Evolutionary conservation across 768 basidiomycete species (phyloP).

Genomic region (Cantharellus cinnabarinus): DNA sequence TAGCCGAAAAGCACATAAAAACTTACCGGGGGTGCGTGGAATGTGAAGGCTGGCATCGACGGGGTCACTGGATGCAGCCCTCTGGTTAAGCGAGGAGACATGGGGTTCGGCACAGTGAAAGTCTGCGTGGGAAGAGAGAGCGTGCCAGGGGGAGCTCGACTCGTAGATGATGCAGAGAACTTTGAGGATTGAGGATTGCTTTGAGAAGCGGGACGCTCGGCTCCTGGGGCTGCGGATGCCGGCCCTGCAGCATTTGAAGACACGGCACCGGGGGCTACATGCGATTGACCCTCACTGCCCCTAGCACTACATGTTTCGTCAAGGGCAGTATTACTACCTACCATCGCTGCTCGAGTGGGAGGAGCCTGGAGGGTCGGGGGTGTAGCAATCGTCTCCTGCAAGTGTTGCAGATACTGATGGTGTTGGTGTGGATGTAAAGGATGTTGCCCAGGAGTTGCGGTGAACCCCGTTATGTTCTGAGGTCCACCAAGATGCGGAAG

Average conservation of each 20-base stretch:
- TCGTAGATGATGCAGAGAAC: neutral
- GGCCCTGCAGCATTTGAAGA: too few relatives aligned
- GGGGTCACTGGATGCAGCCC: constrained; percentile 23
- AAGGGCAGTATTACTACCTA: too few relatives aligned
- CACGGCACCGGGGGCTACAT: too few relatives aligned
- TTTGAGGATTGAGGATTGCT: neutral
- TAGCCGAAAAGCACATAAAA: neutral
- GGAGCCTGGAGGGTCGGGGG: neutral
- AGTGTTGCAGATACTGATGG: neutral
- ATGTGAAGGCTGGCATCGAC: constrained; percentile 27
- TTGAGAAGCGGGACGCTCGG: too few relatives aligned
- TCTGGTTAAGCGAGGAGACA: constrained; percentile 11
- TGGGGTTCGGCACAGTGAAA: neutral
- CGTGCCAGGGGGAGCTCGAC: constrained; percentile 1
- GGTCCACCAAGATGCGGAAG: neutral
- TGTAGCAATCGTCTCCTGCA: neutral
- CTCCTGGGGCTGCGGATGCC: too few relatives aligned
- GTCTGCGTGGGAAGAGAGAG: constrained; percentile 5
- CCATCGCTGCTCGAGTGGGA: too few relatives aligned
- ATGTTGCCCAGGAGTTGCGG: neutral
- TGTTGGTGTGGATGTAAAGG: neutral
- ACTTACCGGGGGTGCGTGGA: constrained; percentile 14
- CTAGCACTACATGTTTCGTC: too few relatives aligned
- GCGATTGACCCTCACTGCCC: too few relatives aligned
- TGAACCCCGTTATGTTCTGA: neutral